Conservation (phyloP, 805 yeast genomes). For the Schwanniomyces occidentalis region DNA sequence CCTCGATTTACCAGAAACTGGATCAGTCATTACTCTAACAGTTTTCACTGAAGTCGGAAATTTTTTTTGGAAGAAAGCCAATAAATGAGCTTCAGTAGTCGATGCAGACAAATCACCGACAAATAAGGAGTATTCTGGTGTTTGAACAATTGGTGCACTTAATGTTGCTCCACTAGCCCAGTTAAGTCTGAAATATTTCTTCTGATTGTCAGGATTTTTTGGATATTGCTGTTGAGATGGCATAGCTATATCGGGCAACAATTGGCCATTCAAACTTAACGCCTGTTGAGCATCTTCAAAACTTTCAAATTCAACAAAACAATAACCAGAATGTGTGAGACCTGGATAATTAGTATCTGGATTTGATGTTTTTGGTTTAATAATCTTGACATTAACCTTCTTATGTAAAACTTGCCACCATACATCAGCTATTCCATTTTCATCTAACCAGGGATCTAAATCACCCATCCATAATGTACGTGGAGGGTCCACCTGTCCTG, state of each 20-base stretch:
- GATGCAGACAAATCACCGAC: slow-evolving; percentile 82
- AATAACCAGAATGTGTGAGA: slow-evolving; percentile 56
- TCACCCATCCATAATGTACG: slow-evolving; percentile 90
- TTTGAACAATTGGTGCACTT: slow-evolving; percentile 65
- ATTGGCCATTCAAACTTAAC: slow-evolving; percentile 61
- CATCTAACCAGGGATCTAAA: slow-evolving; percentile 78
- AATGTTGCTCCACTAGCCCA: slow-evolving; percentile 87
- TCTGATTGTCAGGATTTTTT: slow-evolving; percentile 46
- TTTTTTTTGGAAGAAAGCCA: slow-evolving; percentile 67
- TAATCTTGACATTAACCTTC: slow-evolving; percentile 64
- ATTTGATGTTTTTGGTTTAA: slow-evolving; percentile 43
- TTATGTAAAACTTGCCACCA: slow-evolving; percentile 62
- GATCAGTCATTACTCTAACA: slow-evolving; percentile 85
- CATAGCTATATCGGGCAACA: slow-evolving; percentile 57
- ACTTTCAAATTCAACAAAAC: slow-evolving; percentile 72
- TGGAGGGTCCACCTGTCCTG: slow-evolving; percentile 44
- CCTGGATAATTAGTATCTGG: slow-evolving; percentile 23
- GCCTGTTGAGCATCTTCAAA: slow-evolving; percentile 73
- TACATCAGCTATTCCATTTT: slow-evolving; percentile 48
- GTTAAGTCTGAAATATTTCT: slow-evolving; percentile 68
- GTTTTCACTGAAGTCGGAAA: slow-evolving; percentile 68
- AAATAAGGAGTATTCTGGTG: slow-evolving; percentile 75
- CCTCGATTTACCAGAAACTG: slow-evolving; percentile 71
- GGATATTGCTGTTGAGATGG: slow-evolving; percentile 43
- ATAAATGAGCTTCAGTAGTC: slow-evolving; percentile 76